These are phyloP conservation scores for Xylaria telfairii DNA, from an alignment of 495 filamentous ascomycete species.

Conservation along the genomic window DNA sequence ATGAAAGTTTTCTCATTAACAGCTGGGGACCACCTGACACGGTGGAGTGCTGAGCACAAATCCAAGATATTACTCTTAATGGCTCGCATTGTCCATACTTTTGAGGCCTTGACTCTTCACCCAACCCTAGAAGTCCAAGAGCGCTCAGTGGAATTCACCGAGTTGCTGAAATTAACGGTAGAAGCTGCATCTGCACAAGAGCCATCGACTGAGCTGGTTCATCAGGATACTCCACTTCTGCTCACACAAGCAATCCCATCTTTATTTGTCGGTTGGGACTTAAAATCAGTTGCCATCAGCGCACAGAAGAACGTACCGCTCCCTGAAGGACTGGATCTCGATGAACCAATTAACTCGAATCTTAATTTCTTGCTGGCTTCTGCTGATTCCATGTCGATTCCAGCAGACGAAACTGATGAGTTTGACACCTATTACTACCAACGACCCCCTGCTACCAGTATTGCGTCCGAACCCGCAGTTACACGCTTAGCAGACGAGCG, in stretches of 20 bases:
- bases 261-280: slow-evolving; percentile 81
- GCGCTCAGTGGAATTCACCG: slow-evolving; percentile 87
- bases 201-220: slow-evolving; percentile 56
- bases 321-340: slow-evolving; percentile 74
- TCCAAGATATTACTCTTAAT: slow-evolving; percentile 75
- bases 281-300: slow-evolving; percentile 84
- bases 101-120: slow-evolving; percentile 78
- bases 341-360: slow-evolving; percentile 80
- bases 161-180: slow-evolving; percentile 81
- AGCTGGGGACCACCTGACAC: slow-evolving; percentile 57
- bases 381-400: slow-evolving; percentile 60
- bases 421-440: slow-evolving; percentile 78
- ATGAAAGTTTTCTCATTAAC: slow-evolving; percentile 82
- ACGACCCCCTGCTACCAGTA: slow-evolving; percentile 47
- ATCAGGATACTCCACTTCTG: slow-evolving; percentile 74
- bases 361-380: slow-evolving; percentile 66
- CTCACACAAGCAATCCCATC: slow-evolving; percentile 87
- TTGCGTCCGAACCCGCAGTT: slow-evolving; percentile 58
- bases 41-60: slow-evolving; percentile 70
- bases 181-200: slow-evolving; percentile 66
- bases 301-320: slow-evolving; percentile 88
- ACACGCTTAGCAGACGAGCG: slow-evolving; percentile 53
- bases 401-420: slow-evolving; percentile 63
- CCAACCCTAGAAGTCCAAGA: slow-evolving; percentile 96
- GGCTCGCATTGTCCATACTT: slow-evolving; percentile 76